Base-by-base conservation (phyloP, 2,329 filamentous ascomycete genomes). In the Monilinia fructigena region DNA sequence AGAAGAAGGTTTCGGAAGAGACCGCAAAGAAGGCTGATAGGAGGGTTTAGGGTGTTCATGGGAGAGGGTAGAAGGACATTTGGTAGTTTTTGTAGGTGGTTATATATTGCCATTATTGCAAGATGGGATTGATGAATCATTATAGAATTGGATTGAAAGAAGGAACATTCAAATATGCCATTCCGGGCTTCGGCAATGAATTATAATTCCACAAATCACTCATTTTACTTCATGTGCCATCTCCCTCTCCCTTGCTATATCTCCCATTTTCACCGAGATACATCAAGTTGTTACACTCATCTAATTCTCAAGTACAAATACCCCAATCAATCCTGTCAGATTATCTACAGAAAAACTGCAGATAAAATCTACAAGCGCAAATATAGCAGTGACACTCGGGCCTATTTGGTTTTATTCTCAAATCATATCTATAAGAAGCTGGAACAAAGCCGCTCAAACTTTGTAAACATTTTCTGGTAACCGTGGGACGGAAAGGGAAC, bases 1-100 rank as follows among this genome's bases (percentile, higher is more conserved):
- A 70, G 68, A 72, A 73, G 65, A 47, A 45, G 48, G 23, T 3
- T 35, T 4, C n/a, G 28, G 40, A 48, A 4, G 28, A 42, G 26
- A 14, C 14, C 5, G 16, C 42, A 0, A 63, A 11, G 26, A 52
- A 35, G 42, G 38, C 38, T 5, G 8, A 47, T 20, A 53, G 11
- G 26, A 47, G 50, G 10, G 23, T 14, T 28, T 50, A 20, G 14
- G 7, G 42, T 59, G 54, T 23, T 23, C 14, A 18, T 11, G 14
- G 8, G 4, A 35, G 31, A 4, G 26, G 20, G 12, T 20, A 26
- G 50, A 20, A 0, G 56, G 5, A 20, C 14, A 61, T 16, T 53
- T 42, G 28, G 3, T 54, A 31, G 40, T 31, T 35, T 48, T 23
- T 35, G 3, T 5, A 38, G 14, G n/a, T 60, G 14, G 4, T 55